A percentile compares a stretch with the other conserved stretches of the same genome.
These are phyloP conservation scores for Penicillium macrosclerotiorum DNA, from an alignment of 495 filamentous ascomycete species.

Conservation along the genomic window DNA sequence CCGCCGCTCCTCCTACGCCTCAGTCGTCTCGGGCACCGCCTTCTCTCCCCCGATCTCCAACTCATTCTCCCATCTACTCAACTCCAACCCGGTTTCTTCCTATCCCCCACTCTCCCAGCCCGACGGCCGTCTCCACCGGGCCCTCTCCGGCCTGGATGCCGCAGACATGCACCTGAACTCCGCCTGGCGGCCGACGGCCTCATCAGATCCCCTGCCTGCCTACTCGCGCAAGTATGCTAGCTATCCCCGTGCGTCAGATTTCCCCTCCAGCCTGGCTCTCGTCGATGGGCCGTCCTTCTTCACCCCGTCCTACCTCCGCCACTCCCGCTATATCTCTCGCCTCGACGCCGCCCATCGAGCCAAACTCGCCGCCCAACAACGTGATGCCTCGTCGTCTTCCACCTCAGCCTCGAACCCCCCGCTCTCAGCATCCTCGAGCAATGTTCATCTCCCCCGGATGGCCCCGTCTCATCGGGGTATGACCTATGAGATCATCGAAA, in stretches of 20 bases:
- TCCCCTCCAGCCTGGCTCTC: constrained; percentile 26
- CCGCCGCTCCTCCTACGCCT: constrained; percentile 72
- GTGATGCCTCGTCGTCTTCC: constrained; percentile 38
- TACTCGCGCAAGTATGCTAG: constrained; percentile 63
- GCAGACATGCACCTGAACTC: constrained; percentile 48
- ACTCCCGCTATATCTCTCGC: constrained; percentile 72
- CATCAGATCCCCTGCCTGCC: constrained; percentile 44
- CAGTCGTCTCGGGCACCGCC: constrained; percentile 70
- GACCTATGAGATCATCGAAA: constrained; percentile 84
- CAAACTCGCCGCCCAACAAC: constrained; percentile 53
- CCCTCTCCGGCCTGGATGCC: constrained; percentile 39
- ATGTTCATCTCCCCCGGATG: constrained; percentile 62
- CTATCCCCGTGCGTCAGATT: constrained; percentile 38
- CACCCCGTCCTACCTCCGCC: constrained; percentile 75
- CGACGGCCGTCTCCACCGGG: constrained; percentile 36
- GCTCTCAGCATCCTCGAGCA: constrained; percentile 62
- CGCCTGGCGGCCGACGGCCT: constrained; percentile 36
- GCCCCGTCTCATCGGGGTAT: constrained; percentile 75
- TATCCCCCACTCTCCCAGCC: constrained; percentile 36
- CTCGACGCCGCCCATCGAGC: constrained; percentile 68
- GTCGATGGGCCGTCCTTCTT: constrained; percentile 54
- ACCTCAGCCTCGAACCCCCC: constrained; percentile 42
- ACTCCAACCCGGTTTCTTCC: constrained; percentile 40
- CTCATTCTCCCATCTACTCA: constrained; percentile 62
- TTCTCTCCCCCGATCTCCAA: constrained; percentile 45